Conservation (phyloP, 495 filamentous ascomycete species). For the Lindgomyces ingoldianus region DNA sequence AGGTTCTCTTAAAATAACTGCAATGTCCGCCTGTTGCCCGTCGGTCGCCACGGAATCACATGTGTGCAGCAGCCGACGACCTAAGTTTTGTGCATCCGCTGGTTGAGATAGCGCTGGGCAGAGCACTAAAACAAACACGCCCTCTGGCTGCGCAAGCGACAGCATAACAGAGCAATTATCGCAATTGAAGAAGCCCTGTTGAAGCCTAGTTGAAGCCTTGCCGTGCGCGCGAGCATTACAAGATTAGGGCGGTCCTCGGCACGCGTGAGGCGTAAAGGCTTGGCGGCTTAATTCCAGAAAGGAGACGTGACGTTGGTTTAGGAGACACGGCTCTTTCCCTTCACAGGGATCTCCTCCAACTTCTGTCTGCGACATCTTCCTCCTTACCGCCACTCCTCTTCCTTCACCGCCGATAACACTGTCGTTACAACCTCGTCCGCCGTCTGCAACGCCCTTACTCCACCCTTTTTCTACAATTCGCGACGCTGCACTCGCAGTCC, state of each 20-base stretch:
- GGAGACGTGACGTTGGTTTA: constrained; percentile 8
- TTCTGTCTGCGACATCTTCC: constrained; percentile 7
- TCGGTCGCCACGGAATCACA: neutral
- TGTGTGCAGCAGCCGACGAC: neutral
- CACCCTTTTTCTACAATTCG: neutral
- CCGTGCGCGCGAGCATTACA: neutral
- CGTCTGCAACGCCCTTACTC: neutral
- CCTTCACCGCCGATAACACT: neutral
- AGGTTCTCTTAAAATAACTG: neutral
- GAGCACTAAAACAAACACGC: neutral
- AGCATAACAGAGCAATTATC: no score
- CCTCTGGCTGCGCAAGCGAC: no score
- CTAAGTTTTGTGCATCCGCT: no score
- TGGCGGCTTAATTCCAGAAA: constrained; percentile 21
- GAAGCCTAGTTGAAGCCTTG: no score
- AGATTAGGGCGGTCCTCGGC: constrained; percentile 5
- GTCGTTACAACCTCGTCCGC: neutral
- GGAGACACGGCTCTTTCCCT: constrained; percentile 10
- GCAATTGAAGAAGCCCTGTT: no score
- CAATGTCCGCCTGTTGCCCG: neutral
- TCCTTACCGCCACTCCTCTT: neutral
- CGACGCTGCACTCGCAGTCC: constrained; percentile 12
- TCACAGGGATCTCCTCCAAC: constrained; percentile 17
- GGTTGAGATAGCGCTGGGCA: no score
- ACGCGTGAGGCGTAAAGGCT: constrained; percentile 13